A percentile compares a stretch with the other conserved stretches of the same genome.
These are phyloP conservation scores for Ogataea saltuana DNA, from an alignment of 805 yeast species.

Conservation along the genomic window DNA sequence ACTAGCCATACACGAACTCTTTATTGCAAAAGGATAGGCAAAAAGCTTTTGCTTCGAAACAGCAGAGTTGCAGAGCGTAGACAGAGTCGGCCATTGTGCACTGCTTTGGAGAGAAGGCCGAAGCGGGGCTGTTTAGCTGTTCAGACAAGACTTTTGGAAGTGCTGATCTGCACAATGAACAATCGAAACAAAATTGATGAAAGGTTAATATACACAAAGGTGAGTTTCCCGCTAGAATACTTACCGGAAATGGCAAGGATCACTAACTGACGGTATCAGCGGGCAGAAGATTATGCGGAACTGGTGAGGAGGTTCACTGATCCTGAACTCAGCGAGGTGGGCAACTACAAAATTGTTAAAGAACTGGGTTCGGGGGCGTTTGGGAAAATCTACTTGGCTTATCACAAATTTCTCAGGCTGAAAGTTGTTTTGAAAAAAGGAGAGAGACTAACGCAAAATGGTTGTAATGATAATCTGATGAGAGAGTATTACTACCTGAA, in stretches of 20 bases:
- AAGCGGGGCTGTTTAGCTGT: neutral
- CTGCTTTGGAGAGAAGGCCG: neutral
- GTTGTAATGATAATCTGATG: conserved; percentile 76
- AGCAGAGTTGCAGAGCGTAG: neutral
- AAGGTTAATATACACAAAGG: conserved; percentile 32
- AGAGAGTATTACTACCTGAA: conserved; percentile 88
- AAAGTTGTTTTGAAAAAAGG: conserved; percentile 87
- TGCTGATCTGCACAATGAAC: conserved; percentile 16
- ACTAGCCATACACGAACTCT: no score
- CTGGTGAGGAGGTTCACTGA: conserved; percentile 37
- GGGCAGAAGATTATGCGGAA: conserved; percentile 39
- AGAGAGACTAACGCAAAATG: conserved; percentile 40
- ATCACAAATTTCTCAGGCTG: conserved; percentile 70
- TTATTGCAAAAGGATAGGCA: no score
- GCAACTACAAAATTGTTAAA: conserved; percentile 71
- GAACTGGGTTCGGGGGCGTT: conserved; percentile 91
- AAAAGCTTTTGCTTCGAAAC: neutral
- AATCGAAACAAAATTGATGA: conserved; percentile 33
- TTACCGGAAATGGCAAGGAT: neutral
- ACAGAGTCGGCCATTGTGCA: neutral
- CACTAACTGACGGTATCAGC: conserved; percentile 17
- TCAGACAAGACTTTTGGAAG: no score
- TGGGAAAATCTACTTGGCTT: conserved; percentile 88
- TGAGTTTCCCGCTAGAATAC: conserved; percentile 12
- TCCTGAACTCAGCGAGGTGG: conserved; percentile 62